Conservation (phyloP, 768 basidiomycete species). For the Pulveroboletus ravenelii region DNA sequence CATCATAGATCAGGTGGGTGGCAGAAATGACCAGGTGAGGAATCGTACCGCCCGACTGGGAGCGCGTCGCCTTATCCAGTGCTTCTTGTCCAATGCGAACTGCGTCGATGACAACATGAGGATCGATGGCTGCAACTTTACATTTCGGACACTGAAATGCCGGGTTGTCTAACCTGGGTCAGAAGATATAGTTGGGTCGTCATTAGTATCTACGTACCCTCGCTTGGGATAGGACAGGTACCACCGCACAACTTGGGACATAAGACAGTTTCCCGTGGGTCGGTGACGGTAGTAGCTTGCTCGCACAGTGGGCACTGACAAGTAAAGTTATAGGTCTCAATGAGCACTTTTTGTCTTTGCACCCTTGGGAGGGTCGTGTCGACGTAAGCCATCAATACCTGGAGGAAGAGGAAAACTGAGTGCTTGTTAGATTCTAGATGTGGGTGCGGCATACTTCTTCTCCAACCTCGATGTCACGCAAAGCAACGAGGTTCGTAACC, state of each 20-base stretch:
- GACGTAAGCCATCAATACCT: conserved; percentile 83
- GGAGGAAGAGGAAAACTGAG: background rate
- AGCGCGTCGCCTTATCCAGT: conserved; percentile 60
- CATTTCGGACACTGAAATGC: conserved; percentile 54
- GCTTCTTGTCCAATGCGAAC: conserved; percentile 68
- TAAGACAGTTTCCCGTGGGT: conserved; percentile 63
- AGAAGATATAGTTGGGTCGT: background rate
- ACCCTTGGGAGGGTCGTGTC: conserved; percentile 70
- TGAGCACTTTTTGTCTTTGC: conserved; percentile 51
- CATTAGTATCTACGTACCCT: conserved; percentile 39
- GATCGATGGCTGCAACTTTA: conserved; percentile 41
- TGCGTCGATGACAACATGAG: conserved; percentile 57
- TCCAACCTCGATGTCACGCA: conserved; percentile 55
- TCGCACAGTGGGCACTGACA: conserved; percentile 66
- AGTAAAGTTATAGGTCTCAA: conserved; percentile 72
- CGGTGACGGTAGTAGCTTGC: conserved; percentile 29
- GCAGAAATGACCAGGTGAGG: background rate
- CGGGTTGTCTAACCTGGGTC: conserved; percentile 38
- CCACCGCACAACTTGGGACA: conserved; percentile 73
- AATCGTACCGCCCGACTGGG: conserved; percentile 55
- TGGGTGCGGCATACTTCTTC: conserved; percentile 57
- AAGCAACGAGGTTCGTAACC: conserved; percentile 65
- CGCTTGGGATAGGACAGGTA: conserved; percentile 52
- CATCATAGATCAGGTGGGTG: background rate
- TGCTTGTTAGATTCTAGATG: background rate